Percentiles rank a stretch among this genome's conserved stretches.
Evolutionary conservation across 1,139 yeast species (phyloP).

Genomic region (Citeromyces siamensis): DNA sequence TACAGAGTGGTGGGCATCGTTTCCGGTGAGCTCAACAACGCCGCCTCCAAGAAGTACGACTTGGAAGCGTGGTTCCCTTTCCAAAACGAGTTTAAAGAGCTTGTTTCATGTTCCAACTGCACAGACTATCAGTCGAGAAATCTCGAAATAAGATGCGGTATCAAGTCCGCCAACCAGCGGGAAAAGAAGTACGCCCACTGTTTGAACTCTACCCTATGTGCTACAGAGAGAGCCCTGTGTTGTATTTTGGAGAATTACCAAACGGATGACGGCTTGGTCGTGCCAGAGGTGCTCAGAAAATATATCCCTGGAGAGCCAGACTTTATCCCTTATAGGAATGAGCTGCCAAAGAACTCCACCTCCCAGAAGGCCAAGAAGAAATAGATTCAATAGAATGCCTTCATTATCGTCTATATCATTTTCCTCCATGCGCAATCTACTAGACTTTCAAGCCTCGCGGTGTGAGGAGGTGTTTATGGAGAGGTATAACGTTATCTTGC

Average conservation of each 20-base stretch:
- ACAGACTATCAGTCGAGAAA: constrained; percentile 98
- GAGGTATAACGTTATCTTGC: constrained; percentile 7
- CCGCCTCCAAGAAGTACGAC: constrained; percentile 98
- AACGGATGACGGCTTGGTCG: constrained; percentile 85
- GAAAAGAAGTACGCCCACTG: constrained; percentile 98
- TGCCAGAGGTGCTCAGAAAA: constrained; percentile 91
- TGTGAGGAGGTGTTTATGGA: too few relatives aligned
- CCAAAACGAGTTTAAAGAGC: constrained; percentile 97
- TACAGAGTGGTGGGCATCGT: constrained; percentile 97
- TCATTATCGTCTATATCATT: not conserved
- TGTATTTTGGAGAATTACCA: constrained; percentile 96
- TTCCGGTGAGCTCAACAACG: constrained; percentile 96
- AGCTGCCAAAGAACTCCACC: constrained; percentile 89
- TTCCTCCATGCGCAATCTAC: too few relatives aligned
- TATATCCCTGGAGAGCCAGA: constrained; percentile 98
- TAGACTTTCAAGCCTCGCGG: too few relatives aligned
- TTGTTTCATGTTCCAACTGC: constrained; percentile 97
- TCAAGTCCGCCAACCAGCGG: constrained; percentile 87
- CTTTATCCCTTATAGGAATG: constrained; percentile 82
- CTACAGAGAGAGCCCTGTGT: constrained; percentile 96
- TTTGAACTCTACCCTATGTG: constrained; percentile 93
- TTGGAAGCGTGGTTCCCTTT: constrained; percentile 99
- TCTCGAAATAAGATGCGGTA: constrained; percentile 97
- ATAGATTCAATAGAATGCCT: constrained; percentile 3
- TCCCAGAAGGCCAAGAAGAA: constrained; percentile 70